Conservation (phyloP, 2,329 filamentous ascomycete genomes). For the Phaeosphaeriaceae sp. region DNA sequence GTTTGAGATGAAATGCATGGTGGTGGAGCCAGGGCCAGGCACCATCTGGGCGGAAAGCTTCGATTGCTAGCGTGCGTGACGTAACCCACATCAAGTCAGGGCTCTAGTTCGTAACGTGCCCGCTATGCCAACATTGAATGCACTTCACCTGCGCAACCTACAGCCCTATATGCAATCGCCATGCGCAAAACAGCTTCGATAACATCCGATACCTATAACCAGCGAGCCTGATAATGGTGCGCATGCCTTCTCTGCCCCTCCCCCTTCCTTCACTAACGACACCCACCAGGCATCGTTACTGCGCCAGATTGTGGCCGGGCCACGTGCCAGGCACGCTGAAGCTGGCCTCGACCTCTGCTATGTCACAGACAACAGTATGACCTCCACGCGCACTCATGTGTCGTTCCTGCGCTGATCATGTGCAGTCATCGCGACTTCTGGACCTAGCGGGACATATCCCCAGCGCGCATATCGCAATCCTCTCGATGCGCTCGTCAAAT, state of each 20-base stretch:
- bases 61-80: conserved; percentile 1
- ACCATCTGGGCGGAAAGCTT: conserved; percentile 1
- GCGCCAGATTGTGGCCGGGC: conserved; percentile 89
- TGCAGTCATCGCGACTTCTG: conserved; percentile 75
- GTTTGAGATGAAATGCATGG: neutral
- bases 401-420: conserved; percentile 48
- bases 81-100: neutral
- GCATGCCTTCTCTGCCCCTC: neutral
- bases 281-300: conserved; percentile 63
- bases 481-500: conserved; percentile 83
- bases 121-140: neutral
- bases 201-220: neutral
- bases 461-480: conserved; percentile 94
- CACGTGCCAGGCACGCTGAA: conserved; percentile 83
- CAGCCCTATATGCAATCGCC: neutral
- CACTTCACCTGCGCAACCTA: neutral
- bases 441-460: conserved; percentile 87
- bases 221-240: conserved; percentile 16
- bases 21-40: neutral
- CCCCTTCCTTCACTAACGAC: neutral
- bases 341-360: conserved; percentile 94
- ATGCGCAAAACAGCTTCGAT: neutral
- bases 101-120: neutral
- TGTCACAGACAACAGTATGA: conserved; percentile 77
- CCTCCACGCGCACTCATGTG: conserved; percentile 52